Base-by-base conservation (phyloP, 75 land plant species). In the Chamaecyparis obtusa region DNA sequence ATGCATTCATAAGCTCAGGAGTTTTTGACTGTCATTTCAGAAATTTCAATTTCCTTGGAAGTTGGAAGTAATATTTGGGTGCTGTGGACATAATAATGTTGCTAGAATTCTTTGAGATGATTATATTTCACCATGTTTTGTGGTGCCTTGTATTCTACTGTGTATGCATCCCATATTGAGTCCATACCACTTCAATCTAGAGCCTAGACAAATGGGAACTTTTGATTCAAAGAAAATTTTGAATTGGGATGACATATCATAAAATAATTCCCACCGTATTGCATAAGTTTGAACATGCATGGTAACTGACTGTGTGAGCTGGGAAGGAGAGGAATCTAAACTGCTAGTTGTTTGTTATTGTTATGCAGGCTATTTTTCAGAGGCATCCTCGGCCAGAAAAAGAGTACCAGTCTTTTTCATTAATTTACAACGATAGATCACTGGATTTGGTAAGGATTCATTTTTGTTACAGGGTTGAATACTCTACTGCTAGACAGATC, bases 381-480 rank as follows among this genome's bases (percentile, higher is more conserved):
- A 88, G 95, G 37, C 91, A 95, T 90, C 96, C 96, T 71, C 88
- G 94, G 35, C 96, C 95, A 36, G 96, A 95, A 84, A 95, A 95
- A 83, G 96, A 95, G 80, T 95, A 95, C 83, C 96, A 95, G 86
- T 95, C 96, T 48, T 95, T 90, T 86, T 92, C 93, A 36, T 92
- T 92, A 64, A 90, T 92, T 80, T 92, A 91, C 90, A 87, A 48
- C 54, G 92, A 92, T 41, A 87, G 95, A 85, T 94, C 96, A 5
- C 88, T 95, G 85, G 96, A 95, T 91, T 84, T 95, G 93, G 96
- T 95, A 83, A 89, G 92, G 33, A 21, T 41, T 81, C 15, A 75
- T 32, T 24, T 17, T 30, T 32, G 46, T 33, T 21, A 46, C 11
- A 46, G 83, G 21, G 3, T n/a, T 46, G 16, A 81, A 4, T 81